These are phyloP conservation scores for Cyberlindnera xylosilytica DNA, from an alignment of 805 yeast genomes.

Conservation along the genomic window DNA sequence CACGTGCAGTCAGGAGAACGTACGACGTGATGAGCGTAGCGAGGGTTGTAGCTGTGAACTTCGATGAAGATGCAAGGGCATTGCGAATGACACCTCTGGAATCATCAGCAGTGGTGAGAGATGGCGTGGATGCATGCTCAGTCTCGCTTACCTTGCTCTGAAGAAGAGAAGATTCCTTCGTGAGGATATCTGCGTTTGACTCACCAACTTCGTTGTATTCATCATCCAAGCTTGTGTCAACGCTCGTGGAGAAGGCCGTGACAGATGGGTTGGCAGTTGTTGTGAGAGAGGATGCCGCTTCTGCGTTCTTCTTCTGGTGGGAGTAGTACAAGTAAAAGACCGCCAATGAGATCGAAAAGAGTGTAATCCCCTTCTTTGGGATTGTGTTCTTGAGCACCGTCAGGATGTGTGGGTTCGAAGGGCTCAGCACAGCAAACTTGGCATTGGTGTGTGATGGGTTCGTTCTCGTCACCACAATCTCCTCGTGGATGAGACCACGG, in stretches of 20 bases:
- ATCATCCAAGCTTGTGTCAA: conserved; percentile 4
- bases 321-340: conserved; percentile 4
- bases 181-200: conserved; percentile 1
- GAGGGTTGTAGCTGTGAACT: conserved; percentile 2
- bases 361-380: conserved; percentile 13
- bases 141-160: background rate
- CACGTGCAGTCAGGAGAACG: conserved; percentile 8
- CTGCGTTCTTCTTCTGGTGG: background rate
- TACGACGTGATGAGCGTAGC: conserved; percentile 8
- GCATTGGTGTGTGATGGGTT: conserved; percentile 15
- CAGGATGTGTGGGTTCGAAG: conserved; percentile 14
- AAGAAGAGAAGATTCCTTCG: conserved; percentile 1
- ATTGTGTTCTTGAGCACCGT: conserved; percentile 4
- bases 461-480: conserved; percentile 7
- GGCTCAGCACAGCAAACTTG: conserved; percentile 14
- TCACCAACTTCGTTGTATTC: conserved; percentile 5
- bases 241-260: conserved; percentile 2
- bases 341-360: conserved; percentile 10
- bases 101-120: background rate
- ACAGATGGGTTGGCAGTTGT: conserved; percentile 1
- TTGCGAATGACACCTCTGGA: background rate
- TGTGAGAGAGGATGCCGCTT: background rate
- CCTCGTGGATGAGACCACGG: conserved; percentile 15
- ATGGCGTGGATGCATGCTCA: background rate
- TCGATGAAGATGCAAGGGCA: background rate